Base-by-base conservation (phyloP, 2,329 filamentous ascomycete species). In the Fulvia fulva region DNA sequence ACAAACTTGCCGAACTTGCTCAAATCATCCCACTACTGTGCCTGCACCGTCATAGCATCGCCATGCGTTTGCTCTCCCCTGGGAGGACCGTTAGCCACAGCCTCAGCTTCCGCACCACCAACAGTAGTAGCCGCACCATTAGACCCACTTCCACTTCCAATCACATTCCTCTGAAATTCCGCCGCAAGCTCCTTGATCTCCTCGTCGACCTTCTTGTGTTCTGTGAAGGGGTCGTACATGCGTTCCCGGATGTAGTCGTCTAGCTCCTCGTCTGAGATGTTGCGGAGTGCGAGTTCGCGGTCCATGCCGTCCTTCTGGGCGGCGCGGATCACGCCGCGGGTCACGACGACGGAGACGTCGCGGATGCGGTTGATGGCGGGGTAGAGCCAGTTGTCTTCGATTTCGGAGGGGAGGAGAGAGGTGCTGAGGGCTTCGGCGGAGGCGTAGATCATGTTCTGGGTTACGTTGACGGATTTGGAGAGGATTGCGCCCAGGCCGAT, bases 391-490 rank as follows among this genome's bases (percentile, higher is more conserved):
- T 91, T 90, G 73, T 87, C 85, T 56, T 87, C 84, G 69, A 91
- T 80, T 79, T 99, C 94, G 62, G 94, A 87, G 41, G 85, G 81
- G 63, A 88, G 91, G 61, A 99, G 83, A 32, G 88, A 87, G 58
- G 85, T 86, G 16, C 90, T 84, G 21, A 97, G 84, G 4, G 91
- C 88, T 43, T 88, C 87, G 26, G 91, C 94, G 30, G 92, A 93
- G 51, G 89, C 91, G 78, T 97, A 97, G 71, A 99, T 91, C 94
- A 99, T 99, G 75, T 88, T 85, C 74, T 97, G 90, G 5, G 93
- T 97, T 66, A 97, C 82, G 67, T 86, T 86, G 65, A 89, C 87
- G 12, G 91, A 84, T 81, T 97, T 95, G 77, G 88, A 87, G 51
- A 97, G 84, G 71, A 97, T 97, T 65, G 93, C 89, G 61, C 92